Conservation (phyloP, 208 protist genomes). For the Trypanosomatidae sp. region DNA sequence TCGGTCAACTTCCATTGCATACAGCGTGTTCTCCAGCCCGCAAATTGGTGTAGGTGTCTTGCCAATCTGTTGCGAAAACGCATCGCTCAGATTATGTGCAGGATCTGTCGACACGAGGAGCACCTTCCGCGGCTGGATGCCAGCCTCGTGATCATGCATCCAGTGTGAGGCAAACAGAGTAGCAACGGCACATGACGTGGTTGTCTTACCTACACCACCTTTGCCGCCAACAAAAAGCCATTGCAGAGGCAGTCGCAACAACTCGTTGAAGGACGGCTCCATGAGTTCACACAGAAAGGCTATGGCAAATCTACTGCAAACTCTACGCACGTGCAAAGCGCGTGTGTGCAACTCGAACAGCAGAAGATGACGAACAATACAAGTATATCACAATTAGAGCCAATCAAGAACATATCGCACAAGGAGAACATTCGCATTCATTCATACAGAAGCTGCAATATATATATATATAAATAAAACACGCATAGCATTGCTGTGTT, state of each 20-base stretch:
- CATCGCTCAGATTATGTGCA: conserved; percentile 98
- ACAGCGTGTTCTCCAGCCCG: conserved; percentile 65
- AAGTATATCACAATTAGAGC: too few species aligned
- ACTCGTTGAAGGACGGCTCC: conserved; percentile 21
- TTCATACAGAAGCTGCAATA: too few species aligned
- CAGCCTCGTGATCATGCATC: conserved; percentile 5
- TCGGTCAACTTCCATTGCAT: conserved; percentile 92
- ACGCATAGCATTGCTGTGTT: too few species aligned
- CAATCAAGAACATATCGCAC: too few species aligned
- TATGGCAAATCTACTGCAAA: too few species aligned
- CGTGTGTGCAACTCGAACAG: too few species aligned
- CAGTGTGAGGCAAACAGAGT: conserved; percentile 84
- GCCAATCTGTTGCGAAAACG: conserved; percentile 94
- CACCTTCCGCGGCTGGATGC: conserved; percentile 47
- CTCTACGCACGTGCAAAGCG: too few species aligned
- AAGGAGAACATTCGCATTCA: too few species aligned
- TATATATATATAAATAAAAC: too few species aligned
- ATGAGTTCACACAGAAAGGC: too few species aligned
- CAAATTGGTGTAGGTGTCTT: conserved; percentile 78
- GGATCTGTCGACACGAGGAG: conserved; percentile 98
- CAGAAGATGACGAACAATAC: too few species aligned
- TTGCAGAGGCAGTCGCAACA: conserved; percentile 32
- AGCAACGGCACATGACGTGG: conserved; percentile 86
- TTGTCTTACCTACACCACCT: conserved; percentile 98
- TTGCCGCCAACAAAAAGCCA: conserved; percentile 96